Evolutionary conservation across 106 monocot genomes (phyloP).

Genomic region (Dendrobium nobile): DNA sequence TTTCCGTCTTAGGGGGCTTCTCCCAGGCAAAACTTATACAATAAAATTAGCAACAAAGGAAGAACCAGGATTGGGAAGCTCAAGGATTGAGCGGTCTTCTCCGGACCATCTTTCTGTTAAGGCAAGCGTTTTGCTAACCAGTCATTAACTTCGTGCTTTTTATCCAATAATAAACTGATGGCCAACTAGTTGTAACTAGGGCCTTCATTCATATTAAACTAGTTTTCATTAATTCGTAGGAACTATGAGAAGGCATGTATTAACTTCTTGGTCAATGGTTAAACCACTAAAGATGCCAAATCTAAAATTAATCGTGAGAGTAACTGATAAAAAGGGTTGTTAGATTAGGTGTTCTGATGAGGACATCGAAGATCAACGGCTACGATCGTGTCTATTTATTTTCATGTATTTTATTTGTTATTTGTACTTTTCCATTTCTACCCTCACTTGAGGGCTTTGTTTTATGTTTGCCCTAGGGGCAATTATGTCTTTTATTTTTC

Average conservation of each 20-base stretch:
- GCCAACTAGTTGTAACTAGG: not conserved
- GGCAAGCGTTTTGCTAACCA: conserved; percentile 19
- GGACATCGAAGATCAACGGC: no score
- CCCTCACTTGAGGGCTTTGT: no score
- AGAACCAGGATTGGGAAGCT: conserved; percentile 15
- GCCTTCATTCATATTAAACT: not conserved
- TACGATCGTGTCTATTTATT: no score
- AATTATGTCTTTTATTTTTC: no score
- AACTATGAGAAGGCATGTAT: not conserved
- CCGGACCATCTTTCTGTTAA: conserved; percentile 47
- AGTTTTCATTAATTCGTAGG: not conserved
- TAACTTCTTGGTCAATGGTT: not conserved
- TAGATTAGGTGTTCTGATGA: no score
- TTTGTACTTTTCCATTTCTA: no score
- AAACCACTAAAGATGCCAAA: not conserved
- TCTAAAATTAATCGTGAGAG: no score
- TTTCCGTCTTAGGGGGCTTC: conserved; percentile 86
- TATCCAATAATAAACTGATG: not conserved
- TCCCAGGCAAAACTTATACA: conserved; percentile 66
- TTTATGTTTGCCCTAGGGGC: no score
- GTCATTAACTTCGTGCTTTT: not conserved
- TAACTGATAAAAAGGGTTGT: no score
- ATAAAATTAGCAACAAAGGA: conserved; percentile 54
- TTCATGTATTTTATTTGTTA: no score
- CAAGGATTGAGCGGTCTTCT: conserved; percentile 76